These are phyloP conservation scores for Sporisorium sorghi DNA, from an alignment of 1,284 basidiomycete species.

Conservation along the genomic window DNA sequence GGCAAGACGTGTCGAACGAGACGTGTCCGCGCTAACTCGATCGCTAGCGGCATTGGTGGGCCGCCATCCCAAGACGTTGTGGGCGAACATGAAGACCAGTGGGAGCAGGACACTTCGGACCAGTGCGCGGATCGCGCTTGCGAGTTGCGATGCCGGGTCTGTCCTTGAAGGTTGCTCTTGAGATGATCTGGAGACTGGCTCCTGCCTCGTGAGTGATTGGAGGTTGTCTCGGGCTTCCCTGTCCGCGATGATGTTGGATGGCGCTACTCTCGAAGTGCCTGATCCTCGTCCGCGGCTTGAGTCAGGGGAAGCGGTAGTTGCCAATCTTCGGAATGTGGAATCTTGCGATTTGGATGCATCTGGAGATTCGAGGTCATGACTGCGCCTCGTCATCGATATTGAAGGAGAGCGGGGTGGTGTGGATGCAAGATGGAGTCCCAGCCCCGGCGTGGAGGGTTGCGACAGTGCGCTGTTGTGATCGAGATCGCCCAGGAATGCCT, in stretches of 20 bases:
- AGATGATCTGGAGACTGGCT: neutral
- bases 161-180: neutral
- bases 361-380: neutral
- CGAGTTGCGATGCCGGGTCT: conserved; percentile 6
- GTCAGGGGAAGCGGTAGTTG: neutral
- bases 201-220: neutral
- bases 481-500: neutral
- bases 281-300: neutral
- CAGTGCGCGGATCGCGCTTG: conserved; percentile 3
- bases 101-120: conserved; percentile 9
- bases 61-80: neutral
- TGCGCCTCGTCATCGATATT: neutral
- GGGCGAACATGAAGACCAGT: conserved; percentile 14
- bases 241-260: neutral
- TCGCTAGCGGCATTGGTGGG: neutral
- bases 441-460: conserved; percentile 3
- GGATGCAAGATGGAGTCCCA: conserved; percentile 4
- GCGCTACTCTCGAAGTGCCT: neutral
- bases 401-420: neutral
- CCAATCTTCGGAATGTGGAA: no score
- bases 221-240: neutral
- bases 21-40: no score
- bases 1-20: neutral
- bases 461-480: neutral
- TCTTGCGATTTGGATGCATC: neutral